phyloP scores from a whole-genome alignment of 2,329 filamentous ascomycete genomes.

The Pseudogymnoascus sp. region DNA sequence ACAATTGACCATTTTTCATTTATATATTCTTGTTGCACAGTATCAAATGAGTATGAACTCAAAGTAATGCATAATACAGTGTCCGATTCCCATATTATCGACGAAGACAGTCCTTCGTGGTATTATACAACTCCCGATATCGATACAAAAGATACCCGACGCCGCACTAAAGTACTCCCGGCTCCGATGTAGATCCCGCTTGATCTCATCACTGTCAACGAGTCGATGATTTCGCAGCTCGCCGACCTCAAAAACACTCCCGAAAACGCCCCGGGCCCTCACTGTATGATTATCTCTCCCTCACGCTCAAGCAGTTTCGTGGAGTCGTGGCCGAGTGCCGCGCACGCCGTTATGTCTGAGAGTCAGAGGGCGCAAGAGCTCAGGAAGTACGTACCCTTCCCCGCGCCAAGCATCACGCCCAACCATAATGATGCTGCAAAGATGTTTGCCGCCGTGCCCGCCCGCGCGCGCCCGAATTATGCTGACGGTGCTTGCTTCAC shows the following conservation, averaged over 20 bases:
- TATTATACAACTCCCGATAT: neutral
- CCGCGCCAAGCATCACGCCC: neutral
- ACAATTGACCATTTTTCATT: neutral
- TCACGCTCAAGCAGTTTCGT: conserved; percentile 1
- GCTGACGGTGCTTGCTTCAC: neutral
- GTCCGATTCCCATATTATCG: neutral
- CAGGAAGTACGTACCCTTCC: conserved; percentile 21
- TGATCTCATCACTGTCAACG: neutral
- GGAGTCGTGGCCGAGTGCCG: conserved; percentile 1
- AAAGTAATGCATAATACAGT: neutral
- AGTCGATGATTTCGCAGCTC: neutral
- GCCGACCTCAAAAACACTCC: neutral
- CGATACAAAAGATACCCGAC: neutral
- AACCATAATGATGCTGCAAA: neutral
- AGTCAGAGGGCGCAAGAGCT: conserved; percentile 24
- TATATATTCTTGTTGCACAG: neutral
- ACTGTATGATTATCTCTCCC: conserved; percentile 7
- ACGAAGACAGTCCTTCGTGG: neutral
- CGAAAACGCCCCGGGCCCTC: neutral
- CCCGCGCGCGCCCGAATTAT: neutral
- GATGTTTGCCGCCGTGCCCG: conserved; percentile 2
- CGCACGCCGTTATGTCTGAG: conserved; percentile 11
- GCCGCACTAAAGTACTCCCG: neutral
- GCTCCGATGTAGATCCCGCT: neutral
- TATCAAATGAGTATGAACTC: neutral